Evolutionary conservation across 148 eudicot genomes (phyloP), one percentile per base, ranked within the genome.

Genomic region (Vaccinium darrowii): DNA sequence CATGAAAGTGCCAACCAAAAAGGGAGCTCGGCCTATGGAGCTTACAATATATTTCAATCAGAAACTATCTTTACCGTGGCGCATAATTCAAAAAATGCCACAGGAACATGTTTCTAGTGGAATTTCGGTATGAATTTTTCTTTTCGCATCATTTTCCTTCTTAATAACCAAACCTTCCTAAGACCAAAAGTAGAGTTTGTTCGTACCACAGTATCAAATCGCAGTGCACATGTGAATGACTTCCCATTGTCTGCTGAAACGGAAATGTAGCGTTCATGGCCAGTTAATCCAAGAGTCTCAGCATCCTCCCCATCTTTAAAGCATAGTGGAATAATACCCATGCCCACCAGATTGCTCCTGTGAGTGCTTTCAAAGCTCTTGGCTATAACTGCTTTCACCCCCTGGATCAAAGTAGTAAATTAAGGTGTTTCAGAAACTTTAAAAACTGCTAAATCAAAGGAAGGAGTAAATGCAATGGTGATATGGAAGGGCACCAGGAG

Each of bases 281-380:
- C 76, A 2, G 84, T 76, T 75, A 87, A 87, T 15, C 89, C 89
- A 39, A 87, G 80, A 23, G 88, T 83, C 21, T 89, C 91, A 14
- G 87, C 89, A 84, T 89, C 91, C 60, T 89, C 89, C 81, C 89
- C 85, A 23, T 89, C 25, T 83, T 89, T 89, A 85, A 89, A 89
- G 43, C 91, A 87, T n/a, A 86, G 87, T 10, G 91, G 91, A 53
- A 87, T 65, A 30, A 89, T n/a, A n/a, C 89, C 91, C 91, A 89
- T 89, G 21, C 89, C 91, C 7, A 89, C 91, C 78, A 89, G 84
- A 63, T 89, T 89, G 36, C 89, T 86, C 3, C 88, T 80, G 47
- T 89, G 89, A 80, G 87, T 89, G 81, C 87, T 87, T 56, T 89
- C 91, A 84, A 87, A 87, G 76, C 88, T 85, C 74, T 87, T 89